phyloP scores from a whole-genome alignment of 2,329 filamentous ascomycete species.

The Monosporascus sp. region DNA sequence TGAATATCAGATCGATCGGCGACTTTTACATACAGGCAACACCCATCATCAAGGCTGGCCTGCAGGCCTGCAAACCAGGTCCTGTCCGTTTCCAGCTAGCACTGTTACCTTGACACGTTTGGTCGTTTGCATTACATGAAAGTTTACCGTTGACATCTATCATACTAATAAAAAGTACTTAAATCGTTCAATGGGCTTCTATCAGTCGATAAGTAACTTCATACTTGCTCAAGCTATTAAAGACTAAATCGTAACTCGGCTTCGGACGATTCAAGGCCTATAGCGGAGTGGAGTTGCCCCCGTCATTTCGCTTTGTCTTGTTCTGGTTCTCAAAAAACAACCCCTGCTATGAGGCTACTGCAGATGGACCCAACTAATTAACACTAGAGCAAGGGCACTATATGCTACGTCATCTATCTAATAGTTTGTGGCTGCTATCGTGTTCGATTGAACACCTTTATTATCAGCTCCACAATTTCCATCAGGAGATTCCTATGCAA shows the following conservation, averaged over 20 bases:
- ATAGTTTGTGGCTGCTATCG: no score
- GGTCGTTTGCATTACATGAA: background rate
- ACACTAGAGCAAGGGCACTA: no score
- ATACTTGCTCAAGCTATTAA: background rate
- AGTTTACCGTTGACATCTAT: background rate
- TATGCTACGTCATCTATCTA: no score
- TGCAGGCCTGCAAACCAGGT: background rate
- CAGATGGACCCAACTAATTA: no score
- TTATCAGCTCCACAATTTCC: no score
- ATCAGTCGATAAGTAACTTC: background rate
- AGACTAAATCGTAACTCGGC: background rate
- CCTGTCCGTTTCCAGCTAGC: background rate
- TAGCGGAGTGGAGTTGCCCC: background rate
- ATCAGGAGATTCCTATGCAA: no score
- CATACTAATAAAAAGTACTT: background rate
- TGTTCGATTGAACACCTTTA: no score
- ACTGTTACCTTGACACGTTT: background rate
- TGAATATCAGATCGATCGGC: background rate
- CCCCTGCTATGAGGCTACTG: background rate
- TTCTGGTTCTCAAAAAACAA: background rate
- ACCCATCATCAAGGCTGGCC: background rate
- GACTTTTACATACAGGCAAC: background rate
- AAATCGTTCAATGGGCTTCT: background rate
- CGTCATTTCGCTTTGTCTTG: background rate
- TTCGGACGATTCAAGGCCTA: background rate